A percentile compares a stretch with the other conserved stretches of the same genome.
phyloP scores from a whole-genome alignment of 2,329 filamentous ascomycete species.

The Elsinoe ampelina region DNA sequence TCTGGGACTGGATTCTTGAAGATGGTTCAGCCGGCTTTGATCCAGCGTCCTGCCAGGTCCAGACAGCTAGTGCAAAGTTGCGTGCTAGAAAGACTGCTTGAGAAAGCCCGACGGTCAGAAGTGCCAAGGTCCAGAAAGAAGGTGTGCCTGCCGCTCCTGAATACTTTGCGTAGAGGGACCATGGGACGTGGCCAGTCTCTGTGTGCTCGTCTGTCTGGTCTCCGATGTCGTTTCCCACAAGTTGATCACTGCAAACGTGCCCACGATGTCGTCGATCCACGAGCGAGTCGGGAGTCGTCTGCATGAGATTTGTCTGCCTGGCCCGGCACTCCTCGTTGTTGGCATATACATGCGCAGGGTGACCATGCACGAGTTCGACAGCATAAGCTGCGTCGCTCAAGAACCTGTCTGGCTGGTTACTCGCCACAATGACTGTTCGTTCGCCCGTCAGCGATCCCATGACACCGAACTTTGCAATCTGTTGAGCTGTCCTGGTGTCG shows the following conservation, averaged over 20 bases:
- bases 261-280: too few species aligned
- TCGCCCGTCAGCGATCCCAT: background rate
- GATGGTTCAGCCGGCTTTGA: background rate
- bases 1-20: background rate
- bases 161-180: background rate
- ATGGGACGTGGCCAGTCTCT: background rate
- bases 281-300: background rate
- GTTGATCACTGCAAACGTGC: too few species aligned
- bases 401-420: background rate
- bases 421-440: background rate
- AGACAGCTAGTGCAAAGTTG: background rate
- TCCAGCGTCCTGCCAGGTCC: background rate
- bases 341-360: background rate
- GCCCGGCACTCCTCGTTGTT: background rate
- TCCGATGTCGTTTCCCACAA: too few species aligned
- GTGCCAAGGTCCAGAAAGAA: background rate
- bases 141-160: background rate
- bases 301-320: background rate
- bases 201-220: background rate
- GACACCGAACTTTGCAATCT: background rate
- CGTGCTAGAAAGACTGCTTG: background rate
- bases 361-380: background rate
- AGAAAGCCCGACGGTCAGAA: background rate
- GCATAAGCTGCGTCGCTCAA: background rate
- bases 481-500: background rate